Base-by-base conservation (phyloP, 768 basidiomycete species). In the Tricholoma hemisulphureum region DNA sequence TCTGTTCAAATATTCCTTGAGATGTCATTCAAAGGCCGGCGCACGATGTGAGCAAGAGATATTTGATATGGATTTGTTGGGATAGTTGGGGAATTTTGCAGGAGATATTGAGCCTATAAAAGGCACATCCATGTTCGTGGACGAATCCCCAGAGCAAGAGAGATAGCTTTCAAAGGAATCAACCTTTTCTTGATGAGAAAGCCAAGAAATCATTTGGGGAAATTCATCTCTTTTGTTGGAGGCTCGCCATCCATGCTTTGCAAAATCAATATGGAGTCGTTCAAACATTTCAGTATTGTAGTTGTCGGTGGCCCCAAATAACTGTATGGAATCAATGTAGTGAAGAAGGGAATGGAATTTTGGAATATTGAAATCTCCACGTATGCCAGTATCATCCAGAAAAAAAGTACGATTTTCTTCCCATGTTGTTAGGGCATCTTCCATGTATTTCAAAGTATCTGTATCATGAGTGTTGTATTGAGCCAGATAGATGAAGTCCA, bases 191-290 rank as follows among this genome's bases (percentile, higher is more conserved):
- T 74, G 74, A 1, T 71, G 62, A 2, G 58, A 51, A 0, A 81
- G 63, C 73, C 74, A 77, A 0, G 24, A 39, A 0, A 72, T 67
- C 80, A 80, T 81, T 53, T 79, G 78, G 10, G 53, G 31, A 10
- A 65, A 45, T 41, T 69, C 70, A 10, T 71, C 63, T 7, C 65
- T 49, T 29, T 67, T 64, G 55, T 75, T 76, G n/a, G 60, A 66
- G 1, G 68, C 70, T 10, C 55, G 31, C 52, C 71, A 74, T 0
- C 66, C 71, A 2, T 60, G 35, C 58, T 82, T 81, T 2, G 77
- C 72, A 31, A 67, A 71, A 59, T 79, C 70, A 32, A 79, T 79
- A 53, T 80, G 80, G 1, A 80, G 68, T 0, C 71, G 64, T 60
- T 79, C 76, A 0, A 71, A 58, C 0, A 43, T 24, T 58, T 79